phyloP scores from a whole-genome alignment of 2,329 filamentous ascomycete species.

The Cladosporium sp. region DNA sequence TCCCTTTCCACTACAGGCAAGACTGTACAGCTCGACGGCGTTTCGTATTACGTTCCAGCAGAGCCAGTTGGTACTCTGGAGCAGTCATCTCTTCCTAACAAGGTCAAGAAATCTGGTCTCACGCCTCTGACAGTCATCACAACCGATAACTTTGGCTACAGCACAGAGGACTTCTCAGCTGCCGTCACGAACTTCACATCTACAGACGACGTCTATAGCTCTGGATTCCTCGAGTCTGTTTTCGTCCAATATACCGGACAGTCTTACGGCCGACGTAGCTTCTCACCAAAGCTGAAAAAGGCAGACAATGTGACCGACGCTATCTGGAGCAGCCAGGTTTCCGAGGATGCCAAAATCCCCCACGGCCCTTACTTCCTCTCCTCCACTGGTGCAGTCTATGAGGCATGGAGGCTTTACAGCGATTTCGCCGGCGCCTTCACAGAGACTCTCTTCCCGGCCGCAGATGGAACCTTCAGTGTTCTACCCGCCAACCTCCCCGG shows the following conservation, averaged over 20 bases:
- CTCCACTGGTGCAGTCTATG: constrained; percentile 40
- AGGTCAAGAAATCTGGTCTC: constrained; percentile 22
- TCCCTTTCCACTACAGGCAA: constrained; percentile 33
- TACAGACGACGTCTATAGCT: constrained; percentile 39
- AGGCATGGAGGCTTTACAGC: constrained; percentile 47
- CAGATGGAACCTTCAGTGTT: constrained; percentile 38
- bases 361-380: constrained; percentile 50
- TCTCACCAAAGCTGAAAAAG: not conserved
- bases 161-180: constrained; percentile 21
- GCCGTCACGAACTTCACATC: constrained; percentile 28
- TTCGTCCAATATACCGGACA: constrained; percentile 23
- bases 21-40: constrained; percentile 36
- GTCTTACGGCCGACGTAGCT: constrained; percentile 11
- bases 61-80: constrained; percentile 31
- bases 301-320: constrained; percentile 2
- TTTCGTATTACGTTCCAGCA: constrained; percentile 39
- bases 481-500: constrained; percentile 41
- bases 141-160: constrained; percentile 22
- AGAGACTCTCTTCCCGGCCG: constrained; percentile 39
- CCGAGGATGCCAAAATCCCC: constrained; percentile 27
- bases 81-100: constrained; percentile 10
- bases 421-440: constrained; percentile 48
- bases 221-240: constrained; percentile 34
- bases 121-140: constrained; percentile 38
- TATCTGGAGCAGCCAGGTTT: constrained; percentile 5